Base-by-base conservation (phyloP, 352 stramenopile species). In the Aphanomyces euteiches region DNA sequence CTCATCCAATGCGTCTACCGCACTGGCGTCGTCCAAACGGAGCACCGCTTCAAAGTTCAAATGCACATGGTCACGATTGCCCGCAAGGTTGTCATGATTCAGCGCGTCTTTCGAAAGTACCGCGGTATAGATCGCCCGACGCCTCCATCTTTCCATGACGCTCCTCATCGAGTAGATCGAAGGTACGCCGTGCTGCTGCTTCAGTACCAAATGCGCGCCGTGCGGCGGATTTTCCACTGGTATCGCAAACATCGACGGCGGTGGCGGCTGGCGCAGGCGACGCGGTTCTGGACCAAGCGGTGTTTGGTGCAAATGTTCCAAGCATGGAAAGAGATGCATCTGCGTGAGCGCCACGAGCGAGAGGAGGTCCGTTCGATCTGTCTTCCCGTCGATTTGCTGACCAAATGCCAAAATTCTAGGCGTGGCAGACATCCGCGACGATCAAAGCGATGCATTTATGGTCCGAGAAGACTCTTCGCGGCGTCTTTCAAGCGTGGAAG, bases 381-480 rank as follows among this genome's bases (percentile, higher is more conserved):
- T 8, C 21, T 36, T 12, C 56, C 28, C 17, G 10, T 12, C 41
- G 54, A 13, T 3, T 41, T 0, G 41, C 43, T 13, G 12, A 40
- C 13, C 2, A 40, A 28, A 37, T 41, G 13, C 8, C 7, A 19
- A 34, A n/a, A 19, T 34, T 19, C 10, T 70, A 70, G 64, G 45
- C 47, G n/a, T 70, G 28, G 34, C 56, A 70, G 7, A 37, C 28
- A 2, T 61, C 48, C 10, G 64, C 64, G 17, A 80, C 83, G 0
- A 59, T 79, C 5, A 84, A 84, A 63, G 86, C 86, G 15, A 61
- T 92, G 4, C 66, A 75, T 1, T 90, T 91, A 54, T 94, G 82
- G 83, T 74, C 77, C 1, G 77, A 85, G 15, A 83, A 82, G 53
- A 82, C 72, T n/a, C 7, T 92, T 0, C 75, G 47, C 12, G 67